phyloP scores from a whole-genome alignment of 495 filamentous ascomycete species.

The Xylaria curta region DNA sequence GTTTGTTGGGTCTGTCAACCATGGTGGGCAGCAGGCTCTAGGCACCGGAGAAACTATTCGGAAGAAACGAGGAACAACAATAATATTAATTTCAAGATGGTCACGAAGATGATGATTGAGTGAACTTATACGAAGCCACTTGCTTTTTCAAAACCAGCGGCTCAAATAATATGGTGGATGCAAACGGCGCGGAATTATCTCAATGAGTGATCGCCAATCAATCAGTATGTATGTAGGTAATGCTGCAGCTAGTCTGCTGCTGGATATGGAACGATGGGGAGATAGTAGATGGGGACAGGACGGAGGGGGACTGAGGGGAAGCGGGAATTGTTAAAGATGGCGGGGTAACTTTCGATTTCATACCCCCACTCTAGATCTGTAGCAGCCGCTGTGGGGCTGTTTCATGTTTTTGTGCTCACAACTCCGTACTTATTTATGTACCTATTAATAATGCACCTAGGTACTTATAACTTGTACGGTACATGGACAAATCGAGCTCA shows the following conservation, averaged over 20 bases:
- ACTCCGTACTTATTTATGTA: too few relatives aligned
- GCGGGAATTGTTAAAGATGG: slow-evolving; percentile 19
- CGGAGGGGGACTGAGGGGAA: background rate
- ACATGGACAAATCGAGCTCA: background rate
- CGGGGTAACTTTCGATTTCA: slow-evolving; percentile 17
- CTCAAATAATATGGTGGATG: background rate
- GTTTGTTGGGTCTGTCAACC: slow-evolving; percentile 87
- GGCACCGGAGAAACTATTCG: background rate
- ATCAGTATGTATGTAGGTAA: background rate
- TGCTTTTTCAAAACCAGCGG: background rate
- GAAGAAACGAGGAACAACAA: background rate
- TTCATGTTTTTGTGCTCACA: slow-evolving; percentile 20
- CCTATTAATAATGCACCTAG: background rate
- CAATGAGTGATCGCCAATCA: background rate
- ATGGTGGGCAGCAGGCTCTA: slow-evolving; percentile 45
- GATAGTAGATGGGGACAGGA: background rate
- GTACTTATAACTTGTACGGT: background rate
- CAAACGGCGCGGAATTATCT: background rate
- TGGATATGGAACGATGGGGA: background rate
- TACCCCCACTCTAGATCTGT: background rate
- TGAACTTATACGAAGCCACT: background rate
- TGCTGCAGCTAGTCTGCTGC: slow-evolving; percentile 15
- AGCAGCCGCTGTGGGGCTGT: slow-evolving; percentile 24
- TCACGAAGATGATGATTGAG: background rate
- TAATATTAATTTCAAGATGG: background rate